phyloP scores from a whole-genome alignment of 805 yeast species.

The Yamadazyma olivae region DNA sequence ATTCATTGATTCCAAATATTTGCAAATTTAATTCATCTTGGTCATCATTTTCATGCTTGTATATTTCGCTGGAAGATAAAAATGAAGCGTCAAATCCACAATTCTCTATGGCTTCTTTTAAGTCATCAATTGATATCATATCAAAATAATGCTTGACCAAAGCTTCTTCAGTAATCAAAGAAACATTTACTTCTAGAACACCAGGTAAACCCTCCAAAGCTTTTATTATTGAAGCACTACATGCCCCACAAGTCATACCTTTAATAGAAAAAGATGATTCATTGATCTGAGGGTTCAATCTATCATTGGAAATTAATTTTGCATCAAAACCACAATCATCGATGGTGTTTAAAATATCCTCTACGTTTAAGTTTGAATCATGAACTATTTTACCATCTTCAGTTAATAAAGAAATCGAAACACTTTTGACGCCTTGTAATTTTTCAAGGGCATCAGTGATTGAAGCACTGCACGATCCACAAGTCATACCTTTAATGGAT shows the following conservation, averaged over 20 bases:
- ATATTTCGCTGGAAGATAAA: constrained; percentile 1
- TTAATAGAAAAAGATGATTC: constrained; percentile 27
- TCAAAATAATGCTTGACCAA: constrained; percentile 48
- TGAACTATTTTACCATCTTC: constrained; percentile 31
- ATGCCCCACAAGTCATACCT: constrained; percentile 94
- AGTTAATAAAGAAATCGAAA: constrained; percentile 33
- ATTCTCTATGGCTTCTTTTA: constrained; percentile 63
- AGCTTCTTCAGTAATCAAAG: constrained; percentile 77
- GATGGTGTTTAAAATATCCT: constrained; percentile 17
- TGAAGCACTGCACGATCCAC: constrained; percentile 43
- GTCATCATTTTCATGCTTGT: constrained; percentile 15
- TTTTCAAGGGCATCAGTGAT: constrained; percentile 28
- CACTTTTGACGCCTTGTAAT: constrained; percentile 22
- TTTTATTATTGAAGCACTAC: constrained; percentile 63
- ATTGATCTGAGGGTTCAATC: not conserved
- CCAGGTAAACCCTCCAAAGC: constrained; percentile 50
- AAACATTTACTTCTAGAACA: constrained; percentile 56
- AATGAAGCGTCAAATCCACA: constrained; percentile 37
- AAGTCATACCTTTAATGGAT: constrained; percentile 42
- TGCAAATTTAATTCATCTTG: constrained; percentile 29
- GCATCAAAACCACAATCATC: constrained; percentile 62
- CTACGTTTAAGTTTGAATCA: constrained; percentile 17
- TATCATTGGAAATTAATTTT: not conserved
- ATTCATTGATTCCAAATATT: constrained; percentile 28
- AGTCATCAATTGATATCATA: constrained; percentile 24